Conservation (phyloP, 495 filamentous ascomycete genomes). For the Halenospora varia region DNA sequence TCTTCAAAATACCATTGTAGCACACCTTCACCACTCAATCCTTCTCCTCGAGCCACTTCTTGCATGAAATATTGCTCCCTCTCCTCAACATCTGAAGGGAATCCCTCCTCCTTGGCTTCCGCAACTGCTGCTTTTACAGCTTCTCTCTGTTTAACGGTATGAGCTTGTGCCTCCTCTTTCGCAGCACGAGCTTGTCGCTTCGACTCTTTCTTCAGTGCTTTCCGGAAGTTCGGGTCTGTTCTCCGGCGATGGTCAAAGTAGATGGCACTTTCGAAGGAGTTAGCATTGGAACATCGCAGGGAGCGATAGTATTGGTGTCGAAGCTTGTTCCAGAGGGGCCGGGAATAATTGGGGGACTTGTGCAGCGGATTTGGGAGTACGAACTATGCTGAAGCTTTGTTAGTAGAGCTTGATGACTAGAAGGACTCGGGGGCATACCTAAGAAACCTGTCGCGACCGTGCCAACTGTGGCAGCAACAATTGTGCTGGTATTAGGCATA, state of each 20-base stretch:
- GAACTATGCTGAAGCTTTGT: constrained; percentile 2
- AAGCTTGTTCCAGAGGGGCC: neutral
- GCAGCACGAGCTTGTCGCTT: constrained; percentile 68
- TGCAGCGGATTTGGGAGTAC: neutral
- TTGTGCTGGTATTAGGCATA: constrained; percentile 64
- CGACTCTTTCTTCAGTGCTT: constrained; percentile 76
- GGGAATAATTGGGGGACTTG: neutral
- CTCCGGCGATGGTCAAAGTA: constrained; percentile 96
- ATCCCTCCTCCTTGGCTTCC: constrained; percentile 81
- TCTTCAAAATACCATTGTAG: neutral
- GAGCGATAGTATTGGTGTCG: too few relatives aligned
- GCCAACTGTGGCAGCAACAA: constrained; percentile 70
- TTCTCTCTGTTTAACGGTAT: constrained; percentile 64
- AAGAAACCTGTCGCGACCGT: constrained; percentile 70
- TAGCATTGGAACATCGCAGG: constrained; percentile 9
- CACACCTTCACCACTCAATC: constrained; percentile 64
- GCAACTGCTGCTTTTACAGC: constrained; percentile 67
- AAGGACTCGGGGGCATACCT: constrained; percentile 44
- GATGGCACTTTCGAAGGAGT: constrained; percentile 58
- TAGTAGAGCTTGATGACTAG: constrained; percentile 11
- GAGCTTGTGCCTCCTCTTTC: constrained; percentile 71
- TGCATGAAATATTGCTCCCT: constrained; percentile 85
- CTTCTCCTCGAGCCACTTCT: constrained; percentile 83
- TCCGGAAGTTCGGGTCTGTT: constrained; percentile 81
- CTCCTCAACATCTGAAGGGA: constrained; percentile 86